Percentiles rank a stretch among this genome's conserved stretches.
phyloP scores from a whole-genome alignment of 176 grass and related monocot genomes.

The Raddia distichophylla region DNA sequence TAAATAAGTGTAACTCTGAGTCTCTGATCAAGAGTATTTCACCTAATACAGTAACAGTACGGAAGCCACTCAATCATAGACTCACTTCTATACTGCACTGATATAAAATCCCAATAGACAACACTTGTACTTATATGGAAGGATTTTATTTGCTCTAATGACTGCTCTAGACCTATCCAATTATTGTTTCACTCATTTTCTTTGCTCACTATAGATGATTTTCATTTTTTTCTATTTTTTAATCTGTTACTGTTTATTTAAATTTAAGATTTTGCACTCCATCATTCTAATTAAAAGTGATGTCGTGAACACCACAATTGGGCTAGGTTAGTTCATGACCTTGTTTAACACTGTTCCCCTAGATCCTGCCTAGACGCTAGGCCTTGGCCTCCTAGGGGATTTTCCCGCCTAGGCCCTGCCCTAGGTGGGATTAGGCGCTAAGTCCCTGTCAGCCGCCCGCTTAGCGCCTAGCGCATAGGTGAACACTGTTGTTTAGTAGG shows the following conservation, averaged over 20 bases:
- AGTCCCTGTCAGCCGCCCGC: no score
- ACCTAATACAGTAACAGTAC: slow-evolving; percentile 17
- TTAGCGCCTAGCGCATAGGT: no score
- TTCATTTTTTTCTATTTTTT: slow-evolving; percentile 9
- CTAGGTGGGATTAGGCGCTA: no score
- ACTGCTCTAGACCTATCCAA: slow-evolving; percentile 8
- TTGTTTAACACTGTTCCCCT: background rate
- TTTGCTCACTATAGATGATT: background rate
- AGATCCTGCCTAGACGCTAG: no score
- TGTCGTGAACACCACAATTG: background rate
- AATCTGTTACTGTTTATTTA: slow-evolving; percentile 2
- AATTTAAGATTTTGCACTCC: slow-evolving; percentile 16
- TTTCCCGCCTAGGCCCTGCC: no score
- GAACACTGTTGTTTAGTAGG: slow-evolving; percentile 1
- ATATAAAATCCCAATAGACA: background rate
- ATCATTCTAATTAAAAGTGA: slow-evolving; percentile 35
- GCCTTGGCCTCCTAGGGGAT: no score
- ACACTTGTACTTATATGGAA: background rate
- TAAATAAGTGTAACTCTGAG: background rate
- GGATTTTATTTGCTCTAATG: background rate
- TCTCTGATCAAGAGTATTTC: slow-evolving; percentile 21
- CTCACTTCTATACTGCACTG: background rate
- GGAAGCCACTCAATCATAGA: background rate
- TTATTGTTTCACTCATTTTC: background rate
- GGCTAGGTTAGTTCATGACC: background rate